Evolutionary conservation across 352 stramenopile genomes (phyloP).

Genomic region (Phytophthora niederhauseri): DNA sequence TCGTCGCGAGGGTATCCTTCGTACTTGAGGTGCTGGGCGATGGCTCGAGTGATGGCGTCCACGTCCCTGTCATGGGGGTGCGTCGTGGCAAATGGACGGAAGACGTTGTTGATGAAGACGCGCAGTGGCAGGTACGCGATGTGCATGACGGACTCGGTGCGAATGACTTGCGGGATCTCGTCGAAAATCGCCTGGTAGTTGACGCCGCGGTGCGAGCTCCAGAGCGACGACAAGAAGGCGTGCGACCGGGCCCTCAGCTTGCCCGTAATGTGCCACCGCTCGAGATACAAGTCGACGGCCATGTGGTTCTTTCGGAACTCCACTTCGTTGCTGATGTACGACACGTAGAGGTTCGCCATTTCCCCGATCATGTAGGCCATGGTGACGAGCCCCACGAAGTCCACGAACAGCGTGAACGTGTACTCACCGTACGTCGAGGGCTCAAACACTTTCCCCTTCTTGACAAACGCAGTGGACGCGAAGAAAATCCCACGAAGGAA

Average conservation of each 20-base stretch:
- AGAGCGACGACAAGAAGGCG: constrained; percentile 58
- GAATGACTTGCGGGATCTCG: constrained; percentile 55
- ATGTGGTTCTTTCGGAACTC: constrained; percentile 70
- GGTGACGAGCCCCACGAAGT: constrained; percentile 46
- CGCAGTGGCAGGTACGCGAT: constrained; percentile 48
- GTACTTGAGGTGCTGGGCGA: constrained; percentile 62
- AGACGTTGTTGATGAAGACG: constrained; percentile 46
- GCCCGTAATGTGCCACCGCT: constrained; percentile 48
- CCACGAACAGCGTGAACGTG: constrained; percentile 50
- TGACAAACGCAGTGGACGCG: constrained; percentile 45
- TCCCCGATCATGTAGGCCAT: constrained; percentile 64
- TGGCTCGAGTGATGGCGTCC: constrained; percentile 37
- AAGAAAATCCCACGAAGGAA: constrained; percentile 62
- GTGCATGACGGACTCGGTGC: constrained; percentile 53
- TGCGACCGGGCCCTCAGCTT: constrained; percentile 46
- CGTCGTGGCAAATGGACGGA: constrained; percentile 44
- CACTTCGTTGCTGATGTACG: constrained; percentile 66
- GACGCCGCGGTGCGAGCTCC: constrained; percentile 63
- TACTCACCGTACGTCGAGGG: constrained; percentile 30
- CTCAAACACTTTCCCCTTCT: constrained; percentile 50
- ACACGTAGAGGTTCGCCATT: constrained; percentile 57
- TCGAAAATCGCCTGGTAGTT: constrained; percentile 65
- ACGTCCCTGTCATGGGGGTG: constrained; percentile 40
- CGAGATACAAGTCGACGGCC: constrained; percentile 54
- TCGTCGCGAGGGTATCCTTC: constrained; percentile 73